Evolutionary conservation across 176 grass and related monocot species (phyloP).

Genomic region (Rhynchospora pubera): DNA sequence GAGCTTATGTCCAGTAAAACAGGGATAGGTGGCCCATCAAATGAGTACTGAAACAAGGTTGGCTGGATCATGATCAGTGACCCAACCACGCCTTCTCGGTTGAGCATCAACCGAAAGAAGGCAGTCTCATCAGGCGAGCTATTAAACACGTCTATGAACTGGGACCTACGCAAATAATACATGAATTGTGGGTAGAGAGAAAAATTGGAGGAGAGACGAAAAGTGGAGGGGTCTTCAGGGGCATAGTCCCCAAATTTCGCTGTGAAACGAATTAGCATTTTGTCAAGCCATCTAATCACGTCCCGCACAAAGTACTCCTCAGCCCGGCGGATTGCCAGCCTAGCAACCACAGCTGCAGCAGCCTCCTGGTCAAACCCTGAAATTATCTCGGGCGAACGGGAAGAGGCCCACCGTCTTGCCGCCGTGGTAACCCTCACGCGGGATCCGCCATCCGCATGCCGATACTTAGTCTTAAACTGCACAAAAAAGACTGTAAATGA

Average conservation of each 20-base stretch:
- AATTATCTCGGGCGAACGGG: conserved; percentile 66
- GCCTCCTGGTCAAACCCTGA: conserved; percentile 95
- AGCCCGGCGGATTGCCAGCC: conserved; percentile 75
- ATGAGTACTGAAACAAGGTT: conserved; percentile 93
- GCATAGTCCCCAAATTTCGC: conserved; percentile 92
- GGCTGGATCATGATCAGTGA: conserved; percentile 97
- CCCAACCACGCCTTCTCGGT: conserved; percentile 85
- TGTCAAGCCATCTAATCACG: conserved; percentile 96
- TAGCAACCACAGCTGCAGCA: conserved; percentile 84
- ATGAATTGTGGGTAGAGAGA: conserved; percentile 95
- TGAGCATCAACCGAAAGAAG: conserved; percentile 94
- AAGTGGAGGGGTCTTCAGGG: conserved; percentile 94
- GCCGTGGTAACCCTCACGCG: conserved; percentile 81
- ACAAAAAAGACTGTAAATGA: conserved; percentile 86
- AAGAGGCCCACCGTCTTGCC: conserved; percentile 83
- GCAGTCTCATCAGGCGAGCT: conserved; percentile 92
- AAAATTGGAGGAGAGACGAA: conserved; percentile 75
- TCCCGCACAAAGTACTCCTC: conserved; percentile 78
- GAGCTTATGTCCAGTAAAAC: conserved; percentile 93
- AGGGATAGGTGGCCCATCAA: conserved; percentile 93
- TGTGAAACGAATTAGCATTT: conserved; percentile 98
- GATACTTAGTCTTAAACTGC: conserved; percentile 94
- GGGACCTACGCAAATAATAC: conserved; percentile 90
- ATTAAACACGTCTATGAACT: conserved; percentile 98
- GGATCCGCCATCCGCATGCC: conserved; percentile 63